phyloP scores from a whole-genome alignment of 2,329 filamentous ascomycete genomes.

The Didymella pinodella region DNA sequence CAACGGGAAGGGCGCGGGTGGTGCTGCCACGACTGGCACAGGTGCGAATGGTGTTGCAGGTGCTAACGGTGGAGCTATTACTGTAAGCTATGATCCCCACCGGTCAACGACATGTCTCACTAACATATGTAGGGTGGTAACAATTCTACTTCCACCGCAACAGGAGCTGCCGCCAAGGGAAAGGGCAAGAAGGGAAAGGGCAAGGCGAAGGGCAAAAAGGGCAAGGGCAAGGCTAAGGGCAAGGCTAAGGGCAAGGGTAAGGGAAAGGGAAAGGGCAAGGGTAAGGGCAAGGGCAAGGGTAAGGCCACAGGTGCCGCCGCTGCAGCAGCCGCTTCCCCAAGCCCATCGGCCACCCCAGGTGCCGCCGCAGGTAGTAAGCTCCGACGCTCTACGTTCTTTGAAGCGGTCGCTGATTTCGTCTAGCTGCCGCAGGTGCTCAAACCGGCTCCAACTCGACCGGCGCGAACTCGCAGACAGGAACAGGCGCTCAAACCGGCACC shows the following conservation, averaged over 20 bases:
- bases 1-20: background rate
- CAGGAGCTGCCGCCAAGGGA: background rate
- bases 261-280: background rate
- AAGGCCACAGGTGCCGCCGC: no score
- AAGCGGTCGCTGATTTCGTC: background rate
- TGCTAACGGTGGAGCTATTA: background rate
- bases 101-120: background rate
- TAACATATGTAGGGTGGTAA: conserved; percentile 9
- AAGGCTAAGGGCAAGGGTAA: background rate
- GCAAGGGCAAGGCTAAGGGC: background rate
- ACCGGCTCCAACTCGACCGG: background rate
- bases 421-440: conserved; percentile 2
- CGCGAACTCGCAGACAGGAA: conserved; percentile 1
- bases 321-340: background rate
- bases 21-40: background rate
- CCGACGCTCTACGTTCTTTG: background rate
- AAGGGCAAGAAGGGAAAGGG: background rate
- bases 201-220: background rate
- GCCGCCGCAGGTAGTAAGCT: conserved; percentile 1
- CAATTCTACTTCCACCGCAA: conserved; percentile 15
- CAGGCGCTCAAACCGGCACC: conserved; percentile 4
- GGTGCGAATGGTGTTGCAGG: no score
- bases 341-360: background rate
- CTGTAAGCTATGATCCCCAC: background rate
- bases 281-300: no score